Evolutionary conservation across 805 yeast genomes (phyloP), one percentile per base, ranked within the genome.

Genomic region (Yamadazyma kitorensis): DNA sequence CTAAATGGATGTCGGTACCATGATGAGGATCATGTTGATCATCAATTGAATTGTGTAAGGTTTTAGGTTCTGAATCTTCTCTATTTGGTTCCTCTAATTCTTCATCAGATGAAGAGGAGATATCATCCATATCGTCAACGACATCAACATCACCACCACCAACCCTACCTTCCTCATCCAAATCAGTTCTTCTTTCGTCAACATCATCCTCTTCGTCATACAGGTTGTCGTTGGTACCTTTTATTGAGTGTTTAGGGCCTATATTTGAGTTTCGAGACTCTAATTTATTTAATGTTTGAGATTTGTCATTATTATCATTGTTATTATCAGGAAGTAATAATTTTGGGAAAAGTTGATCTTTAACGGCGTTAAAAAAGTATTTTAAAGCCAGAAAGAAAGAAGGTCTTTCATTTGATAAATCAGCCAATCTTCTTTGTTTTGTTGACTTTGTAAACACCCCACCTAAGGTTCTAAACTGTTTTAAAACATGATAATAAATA

Each of bases 401-500:
- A 6, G 64, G 66, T 24, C 54, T 48, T 21, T 48, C 53, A 30
- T 41, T 39, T 11, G 19, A 24, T 6, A 28, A 29, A 37, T 33
- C 41, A 10, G 29, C 12, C 14, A 15, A 23, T 10, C 7, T 14
- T n/a, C 25, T 19, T 17, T 40, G 33, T 17, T 41, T 48, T 37
- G 57, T 67, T 28, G 64, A 37, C 11, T 60, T 55, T 10, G 59
- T 51, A 44, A 66, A 64, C 2, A 61, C 66, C 7, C 76, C 75
- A 31, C 79, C 76, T 30, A 80, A 72, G 7, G 61, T 57, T 24
- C 72, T 70, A 51, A 80, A 76, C 48, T 86, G 85, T 23, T 66
- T 61, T 38, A 76, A 68, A 16, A 88, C 91, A 50, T 82, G 85
- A 40, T 76, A 59, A 56, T 88, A 88, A 33, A 88, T 80, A 24